Percentiles rank a stretch among this genome's conserved stretches.
Evolutionary conservation across 2,329 filamentous ascomycete genomes (phyloP).

Genomic region (Alternaria angustiovoidea): DNA sequence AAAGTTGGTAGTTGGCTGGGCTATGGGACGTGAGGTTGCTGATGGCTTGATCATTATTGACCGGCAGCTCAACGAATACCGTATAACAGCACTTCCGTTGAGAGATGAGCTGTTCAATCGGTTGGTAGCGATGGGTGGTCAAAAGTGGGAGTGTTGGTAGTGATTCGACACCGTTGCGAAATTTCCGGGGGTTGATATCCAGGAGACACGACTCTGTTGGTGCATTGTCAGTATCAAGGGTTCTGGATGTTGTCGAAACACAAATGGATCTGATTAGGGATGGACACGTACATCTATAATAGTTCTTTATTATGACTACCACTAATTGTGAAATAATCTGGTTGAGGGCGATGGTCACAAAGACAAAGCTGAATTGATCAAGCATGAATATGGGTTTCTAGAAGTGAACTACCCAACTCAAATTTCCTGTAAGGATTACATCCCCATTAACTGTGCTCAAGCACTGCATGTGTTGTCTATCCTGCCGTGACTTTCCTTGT

Average conservation of each 20-base stretch:
- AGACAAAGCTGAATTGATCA: not conserved
- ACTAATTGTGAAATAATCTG: not conserved
- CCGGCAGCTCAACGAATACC: conserved; percentile 63
- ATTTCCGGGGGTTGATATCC: not conserved
- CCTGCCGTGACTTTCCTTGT: not conserved
- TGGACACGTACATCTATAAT: conserved; percentile 6
- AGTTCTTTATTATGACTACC: not conserved
- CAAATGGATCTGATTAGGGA: not conserved
- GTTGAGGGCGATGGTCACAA: not conserved
- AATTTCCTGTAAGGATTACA: not conserved
- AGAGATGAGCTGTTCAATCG: conserved; percentile 85
- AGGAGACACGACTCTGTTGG: not conserved
- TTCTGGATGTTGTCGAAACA: not conserved
- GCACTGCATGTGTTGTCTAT: not conserved
- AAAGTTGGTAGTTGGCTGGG: conserved; percentile 83
- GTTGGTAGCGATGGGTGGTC: conserved; percentile 75
- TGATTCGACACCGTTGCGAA: not conserved
- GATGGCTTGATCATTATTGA: conserved; percentile 76
- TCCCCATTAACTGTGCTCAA: not conserved
- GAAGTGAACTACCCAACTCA: not conserved
- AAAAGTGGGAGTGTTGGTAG: conserved; percentile 84
- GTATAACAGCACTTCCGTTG: conserved; percentile 74
- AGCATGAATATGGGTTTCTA: not conserved
- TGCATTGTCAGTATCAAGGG: conserved; percentile 2
- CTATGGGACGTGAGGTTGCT: conserved; percentile 74